Base-by-base conservation (phyloP, 2,329 filamentous ascomycete species). In the Stagonosporopsis tanaceti region DNA sequence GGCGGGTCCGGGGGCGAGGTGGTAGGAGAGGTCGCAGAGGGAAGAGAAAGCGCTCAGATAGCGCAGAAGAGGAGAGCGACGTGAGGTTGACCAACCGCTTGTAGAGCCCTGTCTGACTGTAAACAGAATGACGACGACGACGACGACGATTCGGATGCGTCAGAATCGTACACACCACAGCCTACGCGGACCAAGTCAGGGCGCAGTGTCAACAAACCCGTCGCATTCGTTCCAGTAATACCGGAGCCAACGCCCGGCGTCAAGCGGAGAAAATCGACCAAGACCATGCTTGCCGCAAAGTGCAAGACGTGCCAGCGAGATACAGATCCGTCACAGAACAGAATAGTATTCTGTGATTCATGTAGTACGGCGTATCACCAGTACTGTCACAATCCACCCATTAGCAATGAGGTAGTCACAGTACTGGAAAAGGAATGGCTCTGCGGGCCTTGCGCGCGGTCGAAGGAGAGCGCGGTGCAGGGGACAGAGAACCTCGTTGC, bases 301-400 rank as follows among this genome's bases (percentile, higher is more conserved):
- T 95, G 91, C 79, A 88, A 87, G 66, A 83, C 85, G 62, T 96
- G 92, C 76, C 84, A 87, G 50, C 82, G 91, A 63, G 87, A 89
- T 9, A 85, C 89, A 63, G 91, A 89, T 68, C 88, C 89, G 3
- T 74, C 81, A n/a, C 86, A 80, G 65, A 95, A 95, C 77, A 85
- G 88, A 77, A 93, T 96, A 71, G 91, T 95, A 2, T 92, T 93
- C 75, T 96, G 92, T 78, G 90, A 94, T 76, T 87, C 87, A 15
- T 96, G 92, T 79, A 91, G 92, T 72, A 82, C 83, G 28, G 86
- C 88, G 39, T 96, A 92, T 85, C 92, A 96, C 75, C 90, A 93
- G 73, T 86, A 87, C 67, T 96, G 92, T 69, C 91, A 96, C 73
- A 84, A 90, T 57, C 91, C 91, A 1, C 84, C 84, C 8, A 91